Conservation (phyloP, 176 grass and related monocot species). For the Chloris gayana region DNA sequence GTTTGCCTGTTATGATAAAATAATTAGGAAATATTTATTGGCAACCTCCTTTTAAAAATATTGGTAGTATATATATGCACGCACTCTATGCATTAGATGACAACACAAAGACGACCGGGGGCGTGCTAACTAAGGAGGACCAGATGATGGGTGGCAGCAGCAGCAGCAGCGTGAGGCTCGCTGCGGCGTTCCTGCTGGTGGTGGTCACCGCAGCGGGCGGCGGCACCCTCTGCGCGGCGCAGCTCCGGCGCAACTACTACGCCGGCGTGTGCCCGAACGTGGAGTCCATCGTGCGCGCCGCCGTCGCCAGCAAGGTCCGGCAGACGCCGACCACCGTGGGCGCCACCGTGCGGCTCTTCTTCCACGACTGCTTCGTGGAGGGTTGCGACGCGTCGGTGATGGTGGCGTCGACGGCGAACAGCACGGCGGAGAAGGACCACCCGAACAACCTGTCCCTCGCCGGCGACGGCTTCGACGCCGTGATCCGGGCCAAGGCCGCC, state of each 20-base stretch:
- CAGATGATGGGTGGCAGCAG: too few species aligned
- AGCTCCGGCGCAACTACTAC: constrained; percentile 49
- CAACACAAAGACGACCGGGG: too few species aligned
- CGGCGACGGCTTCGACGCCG: neutral
- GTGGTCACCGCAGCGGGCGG: too few species aligned
- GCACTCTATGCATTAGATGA: too few species aligned
- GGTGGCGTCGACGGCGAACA: neutral
- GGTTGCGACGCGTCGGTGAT: neutral
- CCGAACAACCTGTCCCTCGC: neutral
- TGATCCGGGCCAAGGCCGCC: neutral
- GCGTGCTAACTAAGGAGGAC: too few species aligned
- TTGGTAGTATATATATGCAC: too few species aligned
- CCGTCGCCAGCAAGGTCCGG: constrained; percentile 39
- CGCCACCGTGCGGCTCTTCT: constrained; percentile 50
- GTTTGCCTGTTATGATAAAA: too few species aligned
- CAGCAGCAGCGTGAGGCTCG: too few species aligned
- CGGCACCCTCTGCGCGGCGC: neutral
- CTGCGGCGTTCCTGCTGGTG: neutral
- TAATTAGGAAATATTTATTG: too few species aligned
- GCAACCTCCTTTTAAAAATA: too few species aligned
- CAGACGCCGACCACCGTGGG: constrained; percentile 38
- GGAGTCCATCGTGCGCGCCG: constrained; percentile 53
- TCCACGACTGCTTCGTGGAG: constrained; percentile 68
- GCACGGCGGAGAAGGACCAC: neutral
- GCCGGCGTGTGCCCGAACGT: constrained; percentile 56